phyloP scores from a whole-genome alignment of 306 rosid species.

The Leucaena leucocephala region DNA sequence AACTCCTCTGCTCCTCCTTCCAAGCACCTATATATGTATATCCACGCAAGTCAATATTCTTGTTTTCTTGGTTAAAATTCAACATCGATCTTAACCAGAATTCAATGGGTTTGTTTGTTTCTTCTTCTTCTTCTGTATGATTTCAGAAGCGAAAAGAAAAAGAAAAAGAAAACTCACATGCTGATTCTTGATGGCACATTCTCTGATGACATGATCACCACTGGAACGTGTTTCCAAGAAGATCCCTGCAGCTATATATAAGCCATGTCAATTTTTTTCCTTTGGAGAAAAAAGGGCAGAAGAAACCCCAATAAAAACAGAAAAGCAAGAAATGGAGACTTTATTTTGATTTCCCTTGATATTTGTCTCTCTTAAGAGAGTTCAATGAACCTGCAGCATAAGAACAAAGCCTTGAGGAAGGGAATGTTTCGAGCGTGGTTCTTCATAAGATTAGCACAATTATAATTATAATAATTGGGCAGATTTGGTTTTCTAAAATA shows the following conservation, averaged over 20 bases:
- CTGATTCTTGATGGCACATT: constrained; percentile 87
- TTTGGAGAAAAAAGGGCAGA: background rate
- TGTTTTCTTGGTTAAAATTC: too few relatives aligned
- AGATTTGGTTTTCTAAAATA: constrained; percentile 5
- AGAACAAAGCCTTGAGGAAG: constrained; percentile 8
- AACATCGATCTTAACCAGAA: background rate
- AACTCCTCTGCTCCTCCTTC: constrained; percentile 96
- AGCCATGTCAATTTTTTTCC: constrained; percentile 26
- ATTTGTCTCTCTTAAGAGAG: constrained; percentile 13
- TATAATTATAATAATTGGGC: background rate
- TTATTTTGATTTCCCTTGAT: constrained; percentile 29
- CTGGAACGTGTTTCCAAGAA: constrained; percentile 94
- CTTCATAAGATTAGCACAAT: background rate
- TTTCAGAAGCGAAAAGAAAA: too few relatives aligned
- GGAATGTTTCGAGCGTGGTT: constrained; percentile 12
- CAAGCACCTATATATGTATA: constrained; percentile 63
- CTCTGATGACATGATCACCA: constrained; percentile 96
- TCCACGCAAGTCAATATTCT: background rate
- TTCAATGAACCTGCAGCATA: constrained; percentile 22
- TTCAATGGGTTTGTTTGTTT: background rate
- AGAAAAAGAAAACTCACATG: constrained; percentile 52
- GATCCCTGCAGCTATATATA: constrained; percentile 71
- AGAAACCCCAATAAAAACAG: too few relatives aligned
- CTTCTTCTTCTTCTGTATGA: background rate
- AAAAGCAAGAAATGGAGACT: constrained; percentile 18